Evolutionary conservation across 2,329 filamentous ascomycete species (phyloP).

Genomic region (Grosmannia huntii): DNA sequence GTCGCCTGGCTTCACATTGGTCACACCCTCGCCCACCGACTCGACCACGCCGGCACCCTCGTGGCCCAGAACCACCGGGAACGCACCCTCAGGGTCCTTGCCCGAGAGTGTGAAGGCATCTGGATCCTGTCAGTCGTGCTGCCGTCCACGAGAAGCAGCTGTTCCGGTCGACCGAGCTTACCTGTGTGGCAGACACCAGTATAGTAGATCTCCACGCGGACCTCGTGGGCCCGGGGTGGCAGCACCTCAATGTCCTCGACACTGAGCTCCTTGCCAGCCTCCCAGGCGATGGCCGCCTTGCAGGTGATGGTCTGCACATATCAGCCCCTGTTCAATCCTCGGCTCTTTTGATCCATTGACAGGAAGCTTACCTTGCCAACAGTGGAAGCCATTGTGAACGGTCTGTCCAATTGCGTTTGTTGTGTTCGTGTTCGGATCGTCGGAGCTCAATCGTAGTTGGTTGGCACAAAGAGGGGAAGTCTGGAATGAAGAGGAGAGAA

Average conservation of each 20-base stretch:
- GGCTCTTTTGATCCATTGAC: not conserved
- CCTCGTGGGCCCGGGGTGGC: conserved; percentile 82
- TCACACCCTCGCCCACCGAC: conserved; percentile 84
- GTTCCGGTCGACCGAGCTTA: conserved; percentile 22
- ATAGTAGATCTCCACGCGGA: conserved; percentile 93
- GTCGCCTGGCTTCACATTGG: conserved; percentile 83
- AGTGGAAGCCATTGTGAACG: conserved; percentile 32
- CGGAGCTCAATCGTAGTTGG: no score
- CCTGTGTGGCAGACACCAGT: conserved; percentile 98
- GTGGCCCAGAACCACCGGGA: conserved; percentile 79
- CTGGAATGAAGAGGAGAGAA: not conserved
- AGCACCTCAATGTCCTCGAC: conserved; percentile 89
- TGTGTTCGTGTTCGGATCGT: not conserved
- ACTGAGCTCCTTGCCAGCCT: conserved; percentile 76
- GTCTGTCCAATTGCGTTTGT: not conserved
- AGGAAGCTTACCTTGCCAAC: conserved; percentile 34
- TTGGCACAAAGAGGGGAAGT: not conserved
- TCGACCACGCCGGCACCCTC: conserved; percentile 88
- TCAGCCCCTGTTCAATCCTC: not conserved
- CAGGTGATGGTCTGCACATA: conserved; percentile 76
- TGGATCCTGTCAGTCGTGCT: conserved; percentile 3
- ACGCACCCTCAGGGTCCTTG: conserved; percentile 92
- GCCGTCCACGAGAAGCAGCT: no score
- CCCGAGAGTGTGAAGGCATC: conserved; percentile 92
- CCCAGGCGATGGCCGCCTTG: conserved; percentile 97